Percentiles rank a stretch among this genome's conserved stretches.
Conservation (phyloP, 1,284 basidiomycete genomes). For the Trametes versicolor region DNA sequence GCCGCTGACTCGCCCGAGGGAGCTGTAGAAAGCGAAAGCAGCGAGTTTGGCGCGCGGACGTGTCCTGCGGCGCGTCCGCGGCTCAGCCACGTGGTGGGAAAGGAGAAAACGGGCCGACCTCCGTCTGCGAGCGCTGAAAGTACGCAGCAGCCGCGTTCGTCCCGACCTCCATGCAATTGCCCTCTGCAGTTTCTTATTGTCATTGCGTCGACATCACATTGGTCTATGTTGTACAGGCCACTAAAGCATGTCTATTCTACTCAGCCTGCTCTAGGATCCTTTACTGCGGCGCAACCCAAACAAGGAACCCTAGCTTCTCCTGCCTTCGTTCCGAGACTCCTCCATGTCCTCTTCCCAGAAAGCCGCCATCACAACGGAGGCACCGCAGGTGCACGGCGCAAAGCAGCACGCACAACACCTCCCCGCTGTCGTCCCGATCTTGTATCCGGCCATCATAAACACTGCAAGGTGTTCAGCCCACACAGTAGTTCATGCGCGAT, state of each 20-base stretch:
- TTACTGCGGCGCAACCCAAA: neutral
- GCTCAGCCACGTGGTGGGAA: slow-evolving; percentile 19
- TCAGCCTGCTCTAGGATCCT: too few species aligned
- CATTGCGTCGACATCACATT: neutral
- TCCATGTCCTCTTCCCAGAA: neutral
- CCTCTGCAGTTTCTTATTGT: neutral
- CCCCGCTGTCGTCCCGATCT: neutral
- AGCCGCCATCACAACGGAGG: neutral
- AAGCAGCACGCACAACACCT: neutral
- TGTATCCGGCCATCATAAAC: too few species aligned
- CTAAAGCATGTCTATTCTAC: too few species aligned
- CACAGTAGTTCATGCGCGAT: too few species aligned
- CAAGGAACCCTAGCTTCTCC: neutral
- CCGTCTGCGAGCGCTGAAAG: neutral
- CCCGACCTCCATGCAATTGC: neutral
- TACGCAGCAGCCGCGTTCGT: neutral
- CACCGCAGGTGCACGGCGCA: neutral
- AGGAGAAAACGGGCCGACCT: neutral
- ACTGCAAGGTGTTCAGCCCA: too few species aligned
- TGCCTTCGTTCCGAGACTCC: neutral
- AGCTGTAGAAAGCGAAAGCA: slow-evolving; percentile 16
- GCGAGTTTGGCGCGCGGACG: slow-evolving; percentile 13
- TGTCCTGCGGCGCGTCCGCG: slow-evolving; percentile 4
- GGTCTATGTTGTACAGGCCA: too few species aligned
- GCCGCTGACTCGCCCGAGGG: neutral